These are phyloP conservation scores for Syzygium grande DNA, from an alignment of 345 rosid species.

Conservation along the genomic window DNA sequence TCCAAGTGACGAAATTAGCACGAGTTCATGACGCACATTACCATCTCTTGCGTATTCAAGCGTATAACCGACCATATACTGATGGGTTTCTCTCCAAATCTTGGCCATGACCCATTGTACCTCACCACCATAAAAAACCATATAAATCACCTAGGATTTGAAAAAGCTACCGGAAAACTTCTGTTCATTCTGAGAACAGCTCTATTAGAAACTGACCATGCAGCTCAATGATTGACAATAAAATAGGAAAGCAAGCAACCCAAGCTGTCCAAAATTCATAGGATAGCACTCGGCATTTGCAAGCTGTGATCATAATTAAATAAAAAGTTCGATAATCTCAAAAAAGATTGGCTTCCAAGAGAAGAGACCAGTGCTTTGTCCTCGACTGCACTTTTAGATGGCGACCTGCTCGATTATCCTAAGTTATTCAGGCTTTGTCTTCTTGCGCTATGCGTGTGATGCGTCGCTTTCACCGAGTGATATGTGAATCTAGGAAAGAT, in stretches of 20 bases:
- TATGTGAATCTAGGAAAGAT: slow-evolving; percentile 16
- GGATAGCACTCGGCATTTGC: background rate
- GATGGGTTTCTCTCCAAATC: background rate
- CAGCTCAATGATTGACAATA: background rate
- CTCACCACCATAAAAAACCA: background rate
- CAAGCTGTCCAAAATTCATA: background rate
- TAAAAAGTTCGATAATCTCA: background rate
- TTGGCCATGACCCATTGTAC: background rate
- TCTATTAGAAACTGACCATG: background rate
- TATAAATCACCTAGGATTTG: background rate
- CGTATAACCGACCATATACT: background rate
- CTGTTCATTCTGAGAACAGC: background rate
- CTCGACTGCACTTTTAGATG: slow-evolving; percentile 3
- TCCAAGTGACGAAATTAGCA: background rate
- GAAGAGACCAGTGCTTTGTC: background rate
- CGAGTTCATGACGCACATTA: background rate
- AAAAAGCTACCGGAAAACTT: background rate
- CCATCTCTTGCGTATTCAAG: background rate
- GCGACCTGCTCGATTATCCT: slow-evolving; percentile 4
- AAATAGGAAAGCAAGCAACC: background rate
- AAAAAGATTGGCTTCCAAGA: background rate
- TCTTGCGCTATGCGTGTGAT: background rate
- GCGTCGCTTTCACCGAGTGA: slow-evolving; percentile 20
- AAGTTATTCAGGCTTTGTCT: slow-evolving; percentile 3
- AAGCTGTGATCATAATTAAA: background rate